A percentile compares a stretch with the other conserved stretches of the same genome.
Conservation (phyloP, 2,329 filamentous ascomycete species). For the Diplodia sapinea region DNA sequence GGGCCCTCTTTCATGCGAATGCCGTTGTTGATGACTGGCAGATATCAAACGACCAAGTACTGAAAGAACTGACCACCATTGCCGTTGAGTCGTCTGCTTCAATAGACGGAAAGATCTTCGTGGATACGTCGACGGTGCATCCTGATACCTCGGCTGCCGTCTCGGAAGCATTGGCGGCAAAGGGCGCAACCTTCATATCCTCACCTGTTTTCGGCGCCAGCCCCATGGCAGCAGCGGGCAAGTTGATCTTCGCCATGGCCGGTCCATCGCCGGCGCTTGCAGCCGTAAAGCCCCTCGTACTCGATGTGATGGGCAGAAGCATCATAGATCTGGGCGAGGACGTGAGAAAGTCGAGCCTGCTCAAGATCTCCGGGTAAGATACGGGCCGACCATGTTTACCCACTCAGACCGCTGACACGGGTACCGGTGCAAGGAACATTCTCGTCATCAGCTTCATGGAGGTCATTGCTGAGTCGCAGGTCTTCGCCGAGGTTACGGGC, state of each 20-base stretch:
- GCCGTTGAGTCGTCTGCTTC: neutral
- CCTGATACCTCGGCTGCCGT: neutral
- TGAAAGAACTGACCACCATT: neutral
- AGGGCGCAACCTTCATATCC: neutral
- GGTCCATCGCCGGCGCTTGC: neutral
- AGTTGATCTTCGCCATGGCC: neutral
- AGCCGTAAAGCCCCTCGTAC: neutral
- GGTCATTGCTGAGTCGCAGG: slow-evolving; percentile 41
- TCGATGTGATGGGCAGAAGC: neutral
- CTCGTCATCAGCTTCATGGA: slow-evolving; percentile 35
- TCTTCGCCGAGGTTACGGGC: slow-evolving; percentile 42
- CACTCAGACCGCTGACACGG: neutral
- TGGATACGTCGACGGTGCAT: neutral
- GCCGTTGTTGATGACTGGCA: neutral
- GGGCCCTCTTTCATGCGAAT: neutral
- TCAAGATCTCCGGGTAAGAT: neutral
- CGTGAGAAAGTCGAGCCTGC: neutral
- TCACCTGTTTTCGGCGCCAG: neutral
- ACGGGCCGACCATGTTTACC: rapidly evolving
- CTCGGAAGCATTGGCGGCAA: neutral
- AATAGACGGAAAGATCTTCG: neutral
- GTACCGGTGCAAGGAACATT: neutral
- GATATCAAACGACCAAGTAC: neutral
- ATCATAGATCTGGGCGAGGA: neutral
- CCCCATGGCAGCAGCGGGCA: neutral